phyloP scores from a whole-genome alignment of 208 protist species.

The Acanthamoeba polyphaga region DNA sequence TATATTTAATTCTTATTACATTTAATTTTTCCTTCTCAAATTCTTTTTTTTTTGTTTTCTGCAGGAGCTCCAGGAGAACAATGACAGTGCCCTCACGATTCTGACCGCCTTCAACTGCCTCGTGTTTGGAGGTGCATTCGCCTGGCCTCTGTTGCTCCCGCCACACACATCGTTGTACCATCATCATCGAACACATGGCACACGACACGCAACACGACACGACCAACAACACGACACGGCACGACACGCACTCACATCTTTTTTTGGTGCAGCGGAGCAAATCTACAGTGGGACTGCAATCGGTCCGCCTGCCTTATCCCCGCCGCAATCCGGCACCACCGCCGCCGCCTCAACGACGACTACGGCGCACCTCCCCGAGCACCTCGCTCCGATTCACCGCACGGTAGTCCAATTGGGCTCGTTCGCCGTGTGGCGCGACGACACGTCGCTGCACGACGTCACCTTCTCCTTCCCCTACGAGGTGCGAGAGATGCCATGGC shows the following conservation, averaged over 20 bases:
- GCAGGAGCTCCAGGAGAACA: background rate
- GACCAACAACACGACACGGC: background rate
- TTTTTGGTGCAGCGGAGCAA: background rate
- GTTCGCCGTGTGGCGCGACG: conserved; percentile 24
- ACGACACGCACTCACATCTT: background rate
- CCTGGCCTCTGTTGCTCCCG: background rate
- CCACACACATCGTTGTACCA: background rate
- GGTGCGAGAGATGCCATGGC: background rate
- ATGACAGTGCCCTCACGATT: background rate
- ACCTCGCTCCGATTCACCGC: background rate
- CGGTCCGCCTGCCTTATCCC: background rate
- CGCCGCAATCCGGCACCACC: no score
- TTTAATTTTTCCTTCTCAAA: no score
- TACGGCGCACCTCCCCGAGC: background rate
- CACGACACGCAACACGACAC: no score
- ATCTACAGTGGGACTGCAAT: background rate
- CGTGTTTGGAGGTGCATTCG: background rate
- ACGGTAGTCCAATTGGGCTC: background rate
- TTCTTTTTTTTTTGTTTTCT: no score
- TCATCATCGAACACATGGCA: background rate
- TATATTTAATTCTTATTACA: no score
- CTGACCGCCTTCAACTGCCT: conserved; percentile 25
- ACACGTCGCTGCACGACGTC: background rate
- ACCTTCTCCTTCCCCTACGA: conserved; percentile 27
- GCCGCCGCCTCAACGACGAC: no score